Base-by-base conservation (phyloP, 768 basidiomycete genomes). In the Hortiboletus flavorubellus region DNA sequence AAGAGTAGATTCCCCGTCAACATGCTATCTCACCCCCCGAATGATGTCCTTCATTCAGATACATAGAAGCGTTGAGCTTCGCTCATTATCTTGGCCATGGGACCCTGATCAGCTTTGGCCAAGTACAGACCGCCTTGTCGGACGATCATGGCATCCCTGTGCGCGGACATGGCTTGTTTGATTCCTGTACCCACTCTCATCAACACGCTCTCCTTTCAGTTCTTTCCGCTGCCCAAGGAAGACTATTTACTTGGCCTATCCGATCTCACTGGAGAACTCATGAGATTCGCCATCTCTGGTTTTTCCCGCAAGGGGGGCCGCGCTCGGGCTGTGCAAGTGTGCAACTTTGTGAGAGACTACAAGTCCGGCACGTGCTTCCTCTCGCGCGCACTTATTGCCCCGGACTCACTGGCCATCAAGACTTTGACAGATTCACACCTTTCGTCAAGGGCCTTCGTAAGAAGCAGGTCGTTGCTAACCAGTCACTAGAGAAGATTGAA, bases 401-500 rank as follows among this genome's bases (percentile, higher is more conserved):
- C 49, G 26, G 12, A 23, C 42, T 67, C 31, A 51, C 41, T 15
- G 8, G 39, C 29, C 26, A 53, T 26, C 42, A 54, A 88, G 94
- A 89, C 64, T 91, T 96, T 65, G 93, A 95, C 64, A 77, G 75
- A 12, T 81, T 91, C 59, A 83, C 84, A 1, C 84, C 88, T 1
- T 77, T 84, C 64, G 77, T 92, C 46, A 78, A 78, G 42, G 87
- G 89, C 45, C 76, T 99, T 40, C 76, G 78, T 51, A 95, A 91
- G 76, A 99, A 99, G 73, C 93, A 97, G 66, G 68, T 74, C 3
- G 90, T 96, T 16, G 96, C 94, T 1, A 73, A 79, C 3, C 85
- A 90, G 62, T 96, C 93, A n/a, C 77, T 99, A 8, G 83, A 86
- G 65, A 99, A 98, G 73, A 95, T 98, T 48, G 96, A 99, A 78